Base-by-base conservation (phyloP, 2,329 filamentous ascomycete species). In the Aspergillus pseudotamarii region DNA sequence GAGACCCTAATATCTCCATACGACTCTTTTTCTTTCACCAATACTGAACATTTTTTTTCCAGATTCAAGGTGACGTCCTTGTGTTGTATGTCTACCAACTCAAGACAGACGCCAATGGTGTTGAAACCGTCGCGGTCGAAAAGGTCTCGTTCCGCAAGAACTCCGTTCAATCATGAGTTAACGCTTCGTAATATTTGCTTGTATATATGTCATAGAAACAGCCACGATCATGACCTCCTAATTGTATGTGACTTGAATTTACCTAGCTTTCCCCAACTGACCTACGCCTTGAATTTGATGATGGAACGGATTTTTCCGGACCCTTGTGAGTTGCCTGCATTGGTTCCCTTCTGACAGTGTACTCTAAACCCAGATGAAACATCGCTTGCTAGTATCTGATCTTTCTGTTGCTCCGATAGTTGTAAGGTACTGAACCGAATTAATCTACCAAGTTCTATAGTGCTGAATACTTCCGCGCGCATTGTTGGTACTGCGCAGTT, bases 41-140 rank as follows among this genome's bases (percentile, higher is more conserved):
- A 71, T 58, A 56, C 57, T 63, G 48, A 69, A 41, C 12, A 23
- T 21, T 46, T 19, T n/a, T n/a, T 43, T 19, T 14, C 65, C 71
- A 96, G 93, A 92, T 96, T 41, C 94, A 98, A 86, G 94, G 94
- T 36, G 96, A 97, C 76, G 96, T 96, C 19, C 86, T 98, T 69
- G 96, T 96, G 64, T 85, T 98, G 57, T 98, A 98, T 78, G 94
- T 98, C 59, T 98, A 98, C 76, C 91, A 94, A 77, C 79, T 94
- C 73, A 87, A 89, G 76, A 93, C 90, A 75, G 91, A 93, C 71
- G 88, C 86, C 61, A 89, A 91, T 69, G 91, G 91, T 19, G 86
- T 86, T 41, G 91, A 94, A 78, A 93, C 89, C 64, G 91, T 94
- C 53, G 90, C 89, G 19, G 91, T 94, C 48, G 91, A 94, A 78